Evolutionary conservation across 352 stramenopile genomes (phyloP), one percentile per base, ranked within the genome.

Genomic region (Globisporangium echinulatum): DNA sequence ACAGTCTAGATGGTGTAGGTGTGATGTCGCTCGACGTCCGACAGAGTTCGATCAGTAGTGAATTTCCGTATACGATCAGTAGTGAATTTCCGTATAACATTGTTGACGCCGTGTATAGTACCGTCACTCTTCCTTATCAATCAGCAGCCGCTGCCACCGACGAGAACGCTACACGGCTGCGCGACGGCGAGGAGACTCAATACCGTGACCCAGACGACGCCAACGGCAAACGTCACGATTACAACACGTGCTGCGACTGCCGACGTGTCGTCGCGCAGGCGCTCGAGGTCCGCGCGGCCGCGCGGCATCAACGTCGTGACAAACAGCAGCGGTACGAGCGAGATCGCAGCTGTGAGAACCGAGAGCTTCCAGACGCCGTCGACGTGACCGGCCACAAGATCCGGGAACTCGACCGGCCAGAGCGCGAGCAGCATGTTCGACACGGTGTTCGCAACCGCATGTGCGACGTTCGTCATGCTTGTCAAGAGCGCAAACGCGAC

Each of bases 361-460:
- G 84, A 87, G 37, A 93, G 70, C 55, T 92, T 92, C 84, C 84
- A 93, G 13, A 93, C 77, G 13, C 84, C 84, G 44, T 66, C 70
- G n/a, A 72, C 85, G 38, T 87, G 54, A 17, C 77, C 74, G 0
- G 61, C 65, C 49, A 78, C 55, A 7, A 93, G 72, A 54, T 93
- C 80, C 3, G 56, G 53, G 0, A 91, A 61, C 49, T 93, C 79
- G 14, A 91, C 84, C 5, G 82, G 76, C 84, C 84, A 93, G 13
- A 93, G 56, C 2, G 62, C 62, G 39, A 93, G 69, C 44, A 93
- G 49, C 65, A 90, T 88, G 54, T 93, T 93, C 39, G 84, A 89
- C 36, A 91, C 66, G 7, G 84, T 93, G 64, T 70, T 72, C 14
- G 82, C 69, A 57, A 93, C 86, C 3, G 73, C 79, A 33, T 86